Evolutionary conservation across 805 yeast genomes (phyloP).

Genomic region (Saccharomyces cerevisiae): DNA sequence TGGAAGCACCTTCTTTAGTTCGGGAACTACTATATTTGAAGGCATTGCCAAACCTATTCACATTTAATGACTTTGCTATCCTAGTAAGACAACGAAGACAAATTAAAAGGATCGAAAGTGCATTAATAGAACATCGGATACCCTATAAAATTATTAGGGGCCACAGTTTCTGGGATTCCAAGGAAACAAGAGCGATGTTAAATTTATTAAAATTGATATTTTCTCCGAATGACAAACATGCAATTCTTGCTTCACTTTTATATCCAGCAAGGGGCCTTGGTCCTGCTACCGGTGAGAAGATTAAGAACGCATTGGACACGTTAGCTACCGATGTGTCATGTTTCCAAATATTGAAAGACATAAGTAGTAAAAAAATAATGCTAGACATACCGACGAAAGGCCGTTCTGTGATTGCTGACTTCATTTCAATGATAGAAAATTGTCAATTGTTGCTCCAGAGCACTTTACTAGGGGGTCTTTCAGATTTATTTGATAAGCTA

Average conservation of each 20-base stretch:
- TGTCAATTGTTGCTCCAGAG: slow-evolving; percentile 11
- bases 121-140: slow-evolving; percentile 44
- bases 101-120: slow-evolving; percentile 57
- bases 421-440: slow-evolving; percentile 18
- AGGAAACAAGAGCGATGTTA: slow-evolving; percentile 54
- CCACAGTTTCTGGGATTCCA: slow-evolving; percentile 68
- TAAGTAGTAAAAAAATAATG: slow-evolving; percentile 4
- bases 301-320: slow-evolving; percentile 13
- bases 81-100: slow-evolving; percentile 58
- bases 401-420: slow-evolving; percentile 14
- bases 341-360: slow-evolving; percentile 10
- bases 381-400: slow-evolving; percentile 18
- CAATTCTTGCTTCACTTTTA: slow-evolving; percentile 49
- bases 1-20: slow-evolving; percentile 55
- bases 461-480: slow-evolving; percentile 8
- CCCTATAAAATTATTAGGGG: slow-evolving; percentile 70
- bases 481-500: slow-evolving; percentile 22
- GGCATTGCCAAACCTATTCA: slow-evolving; percentile 38
- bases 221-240: slow-evolving; percentile 50
- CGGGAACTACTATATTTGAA: slow-evolving; percentile 44
- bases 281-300: slow-evolving; percentile 35
- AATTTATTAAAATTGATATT: slow-evolving; percentile 58
- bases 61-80: slow-evolving; percentile 59
- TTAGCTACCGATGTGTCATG: slow-evolving; percentile 5
- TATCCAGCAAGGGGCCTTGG: slow-evolving; percentile 68